A percentile compares a stretch with the other conserved stretches of the same genome.
phyloP scores from a whole-genome alignment of 192 early-diverging fungal genomes.

The Coemansia sp. region DNA sequence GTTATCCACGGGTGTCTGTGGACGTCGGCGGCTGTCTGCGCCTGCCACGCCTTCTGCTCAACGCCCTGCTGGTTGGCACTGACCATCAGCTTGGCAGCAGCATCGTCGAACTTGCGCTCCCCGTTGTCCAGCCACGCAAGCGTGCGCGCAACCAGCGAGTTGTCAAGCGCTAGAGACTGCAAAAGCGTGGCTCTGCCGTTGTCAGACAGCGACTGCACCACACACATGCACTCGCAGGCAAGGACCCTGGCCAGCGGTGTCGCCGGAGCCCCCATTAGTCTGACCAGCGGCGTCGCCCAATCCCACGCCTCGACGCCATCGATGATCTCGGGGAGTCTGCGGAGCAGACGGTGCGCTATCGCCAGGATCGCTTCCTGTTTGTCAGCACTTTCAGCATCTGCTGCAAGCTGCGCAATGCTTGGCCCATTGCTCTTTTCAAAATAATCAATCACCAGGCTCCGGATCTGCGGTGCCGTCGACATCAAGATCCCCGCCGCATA shows the following conservation, averaged over 20 bases:
- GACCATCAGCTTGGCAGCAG: slow-evolving; percentile 12
- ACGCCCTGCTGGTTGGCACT: slow-evolving; percentile 11
- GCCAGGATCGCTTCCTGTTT: slow-evolving; percentile 7
- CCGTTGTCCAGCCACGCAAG: slow-evolving; percentile 37
- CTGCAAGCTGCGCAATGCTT: slow-evolving; percentile 17
- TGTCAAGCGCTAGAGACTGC: slow-evolving; percentile 4
- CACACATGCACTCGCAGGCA: slow-evolving; percentile 41
- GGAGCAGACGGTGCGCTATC: slow-evolving; percentile 59
- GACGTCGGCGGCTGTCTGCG: not conserved
- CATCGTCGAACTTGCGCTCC: slow-evolving; percentile 16
- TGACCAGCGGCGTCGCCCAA: slow-evolving; percentile 30
- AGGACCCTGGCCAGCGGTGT: slow-evolving; percentile 16
- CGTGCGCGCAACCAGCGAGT: slow-evolving; percentile 8
- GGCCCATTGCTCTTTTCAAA: slow-evolving; percentile 13
- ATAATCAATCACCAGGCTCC: slow-evolving; percentile 56
- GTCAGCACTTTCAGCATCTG: not conserved
- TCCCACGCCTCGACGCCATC: slow-evolving; percentile 25
- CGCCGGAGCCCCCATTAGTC: slow-evolving; percentile 27
- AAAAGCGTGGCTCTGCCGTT: slow-evolving; percentile 22
- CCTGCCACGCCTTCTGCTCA: slow-evolving; percentile 15
- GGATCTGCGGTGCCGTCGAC: slow-evolving; percentile 71
- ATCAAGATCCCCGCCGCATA: slow-evolving; percentile 64
- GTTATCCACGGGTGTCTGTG: slow-evolving; percentile 18
- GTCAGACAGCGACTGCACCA: slow-evolving; percentile 27
- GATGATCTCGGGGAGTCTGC: slow-evolving; percentile 47